Base-by-base conservation (phyloP, 2,329 filamentous ascomycete species). In the Lachnellula arida region DNA sequence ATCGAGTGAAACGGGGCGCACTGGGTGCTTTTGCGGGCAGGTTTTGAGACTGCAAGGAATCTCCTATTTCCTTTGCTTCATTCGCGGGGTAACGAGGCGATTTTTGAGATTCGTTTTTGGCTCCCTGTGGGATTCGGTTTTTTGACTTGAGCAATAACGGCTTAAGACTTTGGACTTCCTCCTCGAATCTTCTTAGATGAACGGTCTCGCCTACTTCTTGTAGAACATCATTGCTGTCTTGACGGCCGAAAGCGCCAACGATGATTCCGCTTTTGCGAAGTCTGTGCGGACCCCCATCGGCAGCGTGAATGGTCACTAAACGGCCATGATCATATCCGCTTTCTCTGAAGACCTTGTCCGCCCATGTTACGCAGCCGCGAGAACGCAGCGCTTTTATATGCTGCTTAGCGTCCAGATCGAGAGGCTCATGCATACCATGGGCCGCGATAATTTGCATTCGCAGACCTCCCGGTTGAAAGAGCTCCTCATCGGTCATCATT, bases 11-110 rank as follows among this genome's bases (percentile, higher is more conserved):
- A n/a, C n/a, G 37, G 14, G 37, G 17, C n/a, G 15, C 15, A 40
- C 37, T 17, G 15, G 37, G 37, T 40, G 9, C 9, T 32, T 32
- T 32, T 12, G 28, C 9, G 28, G 65, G 60, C 15, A 55, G 62
- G 12, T 55, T 61, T 4, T 64, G 66, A 9, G 28, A 12, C 9
- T 32, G 28, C 43, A 66, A 62, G 42, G 62, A 66, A 32, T 67
- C 66, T 56, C 78, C 79, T 1, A 81, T 79, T 1, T 82, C 80
- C 2, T 78, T 78, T 14, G 81, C 70, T 14, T 62, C 60, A 48
- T 59, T 57, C 23, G 60, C 56, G 28, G 49, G 54, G 48, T 49
- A 57, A 23, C 35, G n/a, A 6, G 19, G 43, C 22, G 49, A 17
- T 12, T 19, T 51, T 9, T 49, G 19, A 23, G 58, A 47, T 32